Evolutionary conservation across 2,329 filamentous ascomycete species (phyloP).

Genomic region (Pseudogymnoascus sp.): DNA sequence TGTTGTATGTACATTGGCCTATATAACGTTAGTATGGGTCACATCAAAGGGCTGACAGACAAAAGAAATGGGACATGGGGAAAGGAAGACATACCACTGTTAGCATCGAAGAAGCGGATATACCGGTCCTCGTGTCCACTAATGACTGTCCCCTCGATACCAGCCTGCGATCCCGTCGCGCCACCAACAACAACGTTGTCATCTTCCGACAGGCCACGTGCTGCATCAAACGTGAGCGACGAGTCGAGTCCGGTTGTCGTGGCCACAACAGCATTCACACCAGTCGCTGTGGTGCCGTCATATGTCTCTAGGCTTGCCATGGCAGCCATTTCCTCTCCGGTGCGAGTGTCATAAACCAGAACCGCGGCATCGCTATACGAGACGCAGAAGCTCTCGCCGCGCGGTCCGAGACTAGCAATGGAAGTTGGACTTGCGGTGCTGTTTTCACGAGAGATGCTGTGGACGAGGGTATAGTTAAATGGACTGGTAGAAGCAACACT

Average conservation of each 20-base stretch:
- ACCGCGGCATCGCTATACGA: conserved; percentile 86
- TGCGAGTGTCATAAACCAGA: conserved; percentile 84
- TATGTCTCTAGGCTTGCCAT: conserved; percentile 96
- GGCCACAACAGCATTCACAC: conserved; percentile 85
- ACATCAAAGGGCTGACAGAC: not conserved
- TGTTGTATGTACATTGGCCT: conserved; percentile 99
- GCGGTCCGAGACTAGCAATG: conserved; percentile 77
- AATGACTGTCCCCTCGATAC: conserved; percentile 88
- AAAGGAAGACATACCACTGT: conserved; percentile 68
- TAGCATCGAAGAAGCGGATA: conserved; percentile 95
- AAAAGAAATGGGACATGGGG: not conserved
- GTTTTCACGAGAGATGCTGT: conserved; percentile 68
- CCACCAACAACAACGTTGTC: conserved; percentile 70
- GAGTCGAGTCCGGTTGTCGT: conserved; percentile 74
- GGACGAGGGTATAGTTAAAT: conserved; percentile 81
- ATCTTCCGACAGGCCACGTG: conserved; percentile 54
- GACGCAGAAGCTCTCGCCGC: conserved; percentile 84
- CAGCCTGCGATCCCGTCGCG: conserved; percentile 69
- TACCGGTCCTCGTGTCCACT: conserved; percentile 95
- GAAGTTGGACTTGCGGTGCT: conserved; percentile 73
- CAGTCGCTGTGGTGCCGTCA: conserved; percentile 71
- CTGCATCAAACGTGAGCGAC: conserved; percentile 49
- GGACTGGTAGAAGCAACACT: conserved; percentile 77
- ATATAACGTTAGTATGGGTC: not conserved
- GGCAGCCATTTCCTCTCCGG: conserved; percentile 80